Conservation (phyloP, 2,329 filamentous ascomycete genomes). For the Penicillium sp. region DNA sequence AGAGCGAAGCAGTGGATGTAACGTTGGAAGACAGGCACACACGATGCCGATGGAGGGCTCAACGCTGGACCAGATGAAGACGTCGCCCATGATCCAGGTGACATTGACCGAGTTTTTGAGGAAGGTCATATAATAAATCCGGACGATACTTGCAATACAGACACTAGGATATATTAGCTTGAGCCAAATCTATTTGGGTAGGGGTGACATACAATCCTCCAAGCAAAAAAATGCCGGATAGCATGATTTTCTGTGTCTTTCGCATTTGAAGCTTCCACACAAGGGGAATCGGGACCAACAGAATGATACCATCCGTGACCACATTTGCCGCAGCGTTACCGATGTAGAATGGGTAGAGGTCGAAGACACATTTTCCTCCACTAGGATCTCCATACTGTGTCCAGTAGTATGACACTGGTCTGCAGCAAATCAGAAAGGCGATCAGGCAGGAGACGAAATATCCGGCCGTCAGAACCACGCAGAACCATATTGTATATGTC, state of each 20-base stretch:
- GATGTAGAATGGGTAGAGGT: neutral
- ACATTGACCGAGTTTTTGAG: neutral
- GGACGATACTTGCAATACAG: neutral
- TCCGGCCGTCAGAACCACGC: neutral
- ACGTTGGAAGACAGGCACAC: neutral
- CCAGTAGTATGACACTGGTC: neutral
- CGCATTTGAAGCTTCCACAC: neutral
- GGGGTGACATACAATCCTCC: neutral
- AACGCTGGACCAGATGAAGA: neutral
- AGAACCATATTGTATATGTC: neutral
- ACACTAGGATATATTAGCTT: neutral
- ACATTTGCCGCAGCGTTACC: neutral
- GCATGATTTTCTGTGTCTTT: neutral
- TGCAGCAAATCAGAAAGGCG: neutral
- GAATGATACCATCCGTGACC: neutral
- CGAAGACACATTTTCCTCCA: neutral
- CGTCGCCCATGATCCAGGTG: neutral
- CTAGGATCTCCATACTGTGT: neutral
- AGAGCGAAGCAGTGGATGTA: neutral
- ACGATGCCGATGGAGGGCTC: neutral
- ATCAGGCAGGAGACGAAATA: neutral
- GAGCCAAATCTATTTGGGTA: neutral
- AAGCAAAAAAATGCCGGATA: neutral
- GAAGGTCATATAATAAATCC: neutral
- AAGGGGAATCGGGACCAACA: neutral